These are phyloP conservation scores for Russula sp. DNA, from an alignment of 768 basidiomycete genomes.

Conservation along the genomic window DNA sequence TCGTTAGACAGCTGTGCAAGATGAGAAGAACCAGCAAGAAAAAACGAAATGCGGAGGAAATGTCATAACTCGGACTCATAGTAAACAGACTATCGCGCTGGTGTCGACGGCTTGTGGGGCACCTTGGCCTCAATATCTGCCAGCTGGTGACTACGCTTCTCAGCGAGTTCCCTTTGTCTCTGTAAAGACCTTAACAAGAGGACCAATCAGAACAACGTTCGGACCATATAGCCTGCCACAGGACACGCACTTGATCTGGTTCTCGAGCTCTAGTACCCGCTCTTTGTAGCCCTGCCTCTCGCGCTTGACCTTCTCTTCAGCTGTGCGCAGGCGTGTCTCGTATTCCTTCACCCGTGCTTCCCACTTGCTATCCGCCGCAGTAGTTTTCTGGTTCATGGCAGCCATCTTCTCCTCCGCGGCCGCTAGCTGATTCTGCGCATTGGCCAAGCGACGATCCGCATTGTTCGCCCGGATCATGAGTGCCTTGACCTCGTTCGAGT, in stretches of 20 bases:
- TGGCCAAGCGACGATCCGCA: slow-evolving; percentile 84
- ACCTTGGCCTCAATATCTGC: slow-evolving; percentile 44
- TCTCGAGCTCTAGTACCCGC: slow-evolving; percentile 67
- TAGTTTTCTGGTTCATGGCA: slow-evolving; percentile 65
- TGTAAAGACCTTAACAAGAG: slow-evolving; percentile 57
- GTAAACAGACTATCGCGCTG: slow-evolving; percentile 20
- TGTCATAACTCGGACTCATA: neutral
- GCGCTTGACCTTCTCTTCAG: slow-evolving; percentile 89
- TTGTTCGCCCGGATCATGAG: slow-evolving; percentile 72
- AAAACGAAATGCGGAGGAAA: neutral
- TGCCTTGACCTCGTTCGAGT: slow-evolving; percentile 67
- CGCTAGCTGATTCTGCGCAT: slow-evolving; percentile 78
- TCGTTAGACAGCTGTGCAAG: slow-evolving; percentile 9
- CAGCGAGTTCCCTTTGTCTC: slow-evolving; percentile 74
- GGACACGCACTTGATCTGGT: slow-evolving; percentile 56
- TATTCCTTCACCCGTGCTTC: slow-evolving; percentile 94
- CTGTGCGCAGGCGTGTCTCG: slow-evolving; percentile 71
- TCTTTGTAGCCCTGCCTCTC: slow-evolving; percentile 95
- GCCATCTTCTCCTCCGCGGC: slow-evolving; percentile 84
- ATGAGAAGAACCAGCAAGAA: neutral
- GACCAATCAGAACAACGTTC: slow-evolving; percentile 13
- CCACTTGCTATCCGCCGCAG: slow-evolving; percentile 81
- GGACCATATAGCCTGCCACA: neutral
- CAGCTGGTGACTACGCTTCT: slow-evolving; percentile 64
- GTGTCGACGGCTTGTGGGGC: slow-evolving; percentile 20